phyloP scores from a whole-genome alignment of 805 yeast genomes.

The Yarrowia sp. region DNA sequence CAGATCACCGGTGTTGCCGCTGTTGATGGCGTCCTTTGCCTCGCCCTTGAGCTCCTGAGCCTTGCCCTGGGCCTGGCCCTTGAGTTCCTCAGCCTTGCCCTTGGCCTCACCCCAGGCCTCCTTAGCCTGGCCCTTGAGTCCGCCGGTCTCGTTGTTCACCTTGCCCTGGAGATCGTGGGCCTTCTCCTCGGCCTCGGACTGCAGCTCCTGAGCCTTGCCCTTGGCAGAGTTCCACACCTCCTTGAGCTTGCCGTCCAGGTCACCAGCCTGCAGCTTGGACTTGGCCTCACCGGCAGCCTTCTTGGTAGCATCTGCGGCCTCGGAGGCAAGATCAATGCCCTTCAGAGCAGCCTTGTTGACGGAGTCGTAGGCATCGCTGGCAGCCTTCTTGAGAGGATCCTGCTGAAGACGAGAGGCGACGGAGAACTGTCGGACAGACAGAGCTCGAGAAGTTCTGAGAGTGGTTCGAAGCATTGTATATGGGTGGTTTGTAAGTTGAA shows the following conservation, averaged over 20 bases:
- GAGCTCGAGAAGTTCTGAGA: slow-evolving; percentile 13
- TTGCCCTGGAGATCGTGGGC: slow-evolving; percentile 23
- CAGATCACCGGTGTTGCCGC: slow-evolving; percentile 5
- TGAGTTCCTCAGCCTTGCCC: slow-evolving; percentile 35
- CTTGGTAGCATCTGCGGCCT: slow-evolving; percentile 32
- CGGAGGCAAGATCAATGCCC: slow-evolving; percentile 25
- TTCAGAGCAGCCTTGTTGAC: slow-evolving; percentile 37
- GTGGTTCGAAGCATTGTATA: slow-evolving; percentile 33
- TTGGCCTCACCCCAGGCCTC: slow-evolving; percentile 36
- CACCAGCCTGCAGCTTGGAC: slow-evolving; percentile 2
- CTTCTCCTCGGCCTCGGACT: slow-evolving; percentile 13
- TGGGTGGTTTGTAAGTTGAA: not conserved
- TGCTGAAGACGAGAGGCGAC: slow-evolving; percentile 2
- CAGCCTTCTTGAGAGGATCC: slow-evolving; percentile 28
- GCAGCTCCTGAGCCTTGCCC: slow-evolving; percentile 30
- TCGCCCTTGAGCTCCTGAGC: slow-evolving; percentile 28
- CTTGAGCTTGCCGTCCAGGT: slow-evolving; percentile 11
- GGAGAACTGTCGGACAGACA: slow-evolving; percentile 21
- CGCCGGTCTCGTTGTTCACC: slow-evolving; percentile 16
- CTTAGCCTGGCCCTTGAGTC: slow-evolving; percentile 30
- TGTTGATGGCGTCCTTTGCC: slow-evolving; percentile 27
- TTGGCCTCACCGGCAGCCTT: slow-evolving; percentile 7
- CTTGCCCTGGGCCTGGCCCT: slow-evolving; percentile 28
- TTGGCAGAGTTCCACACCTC: slow-evolving; percentile 38
- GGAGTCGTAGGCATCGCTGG: slow-evolving; percentile 30